These are phyloP conservation scores for Nicotiana attenuata DNA, from an alignment of 257 asterid species.

Conservation along the genomic window DNA sequence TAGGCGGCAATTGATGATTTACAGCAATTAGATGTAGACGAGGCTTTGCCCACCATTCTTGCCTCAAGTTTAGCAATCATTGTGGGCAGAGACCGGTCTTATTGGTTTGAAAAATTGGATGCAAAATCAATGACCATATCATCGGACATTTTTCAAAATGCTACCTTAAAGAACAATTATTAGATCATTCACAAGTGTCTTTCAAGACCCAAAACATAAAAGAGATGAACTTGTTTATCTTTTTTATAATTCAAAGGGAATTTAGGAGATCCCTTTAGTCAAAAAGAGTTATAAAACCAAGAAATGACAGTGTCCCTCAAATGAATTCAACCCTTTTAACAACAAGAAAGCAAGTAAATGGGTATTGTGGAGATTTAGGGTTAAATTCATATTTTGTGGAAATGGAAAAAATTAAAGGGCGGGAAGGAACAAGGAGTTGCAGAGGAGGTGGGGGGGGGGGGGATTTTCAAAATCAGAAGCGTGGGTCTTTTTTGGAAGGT, in stretches of 20 bases:
- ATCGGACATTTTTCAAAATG: conserved; percentile 53
- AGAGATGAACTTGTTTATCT: not conserved
- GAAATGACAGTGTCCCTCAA: conserved; percentile 12
- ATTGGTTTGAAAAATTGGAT: conserved; percentile 89
- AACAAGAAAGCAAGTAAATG: not conserved
- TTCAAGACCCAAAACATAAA: no score
- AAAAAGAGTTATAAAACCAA: conserved; percentile 1
- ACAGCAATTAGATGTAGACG: conserved; percentile 28
- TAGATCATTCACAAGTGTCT: not conserved
- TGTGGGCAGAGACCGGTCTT: conserved; percentile 61
- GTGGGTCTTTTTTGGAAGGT: not conserved
- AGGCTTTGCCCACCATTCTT: conserved; percentile 66
- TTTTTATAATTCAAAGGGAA: not conserved
- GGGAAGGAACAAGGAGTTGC: not conserved
- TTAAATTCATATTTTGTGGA: not conserved
- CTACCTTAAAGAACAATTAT: not conserved
- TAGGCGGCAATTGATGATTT: no score
- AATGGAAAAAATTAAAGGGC: not conserved
- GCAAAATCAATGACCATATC: conserved; percentile 68
- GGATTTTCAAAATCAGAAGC: conserved; percentile 17
- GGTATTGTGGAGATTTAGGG: not conserved
- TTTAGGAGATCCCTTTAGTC: conserved; percentile 13
- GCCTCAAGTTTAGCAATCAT: conserved; percentile 96
- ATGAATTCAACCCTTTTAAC: conserved; percentile 22
- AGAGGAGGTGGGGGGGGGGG: not conserved